Conservation (phyloP, 805 yeast species). For the Yarrowia phangngaensis region DNA sequence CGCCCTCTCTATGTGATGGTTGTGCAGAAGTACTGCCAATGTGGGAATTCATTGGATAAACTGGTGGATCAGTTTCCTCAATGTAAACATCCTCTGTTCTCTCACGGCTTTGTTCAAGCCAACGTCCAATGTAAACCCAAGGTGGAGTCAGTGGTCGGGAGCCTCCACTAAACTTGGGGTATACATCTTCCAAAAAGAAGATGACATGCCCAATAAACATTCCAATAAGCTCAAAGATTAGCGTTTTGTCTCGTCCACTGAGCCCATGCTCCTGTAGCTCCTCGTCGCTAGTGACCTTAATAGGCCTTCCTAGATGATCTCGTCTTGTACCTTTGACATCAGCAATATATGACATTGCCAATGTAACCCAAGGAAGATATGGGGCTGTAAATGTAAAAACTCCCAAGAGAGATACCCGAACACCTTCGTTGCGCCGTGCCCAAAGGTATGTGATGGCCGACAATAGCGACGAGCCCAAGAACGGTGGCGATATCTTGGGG, state of each 20-base stretch:
- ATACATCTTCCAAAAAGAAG: constrained; percentile 43
- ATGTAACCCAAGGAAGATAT: constrained; percentile 44
- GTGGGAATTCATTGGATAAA: neutral
- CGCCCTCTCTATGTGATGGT: constrained; percentile 18
- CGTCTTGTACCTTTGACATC: constrained; percentile 28
- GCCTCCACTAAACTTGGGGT: constrained; percentile 43
- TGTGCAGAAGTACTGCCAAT: constrained; percentile 4
- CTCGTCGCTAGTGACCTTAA: constrained; percentile 25
- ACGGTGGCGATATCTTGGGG: constrained; percentile 35
- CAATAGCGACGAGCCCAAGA: constrained; percentile 43
- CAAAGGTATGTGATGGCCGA: constrained; percentile 45
- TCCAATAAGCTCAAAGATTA: constrained; percentile 38
- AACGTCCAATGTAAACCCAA: constrained; percentile 37
- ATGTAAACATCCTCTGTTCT: constrained; percentile 10
- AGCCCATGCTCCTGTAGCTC: constrained; percentile 31
- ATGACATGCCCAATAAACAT: constrained; percentile 45
- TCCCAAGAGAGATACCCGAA: constrained; percentile 43
- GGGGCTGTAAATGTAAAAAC: constrained; percentile 44
- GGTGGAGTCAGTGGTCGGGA: constrained; percentile 43
- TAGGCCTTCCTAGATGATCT: constrained; percentile 13
- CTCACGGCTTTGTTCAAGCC: constrained; percentile 9
- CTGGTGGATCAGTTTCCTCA: neutral
- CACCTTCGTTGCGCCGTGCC: constrained; percentile 47
- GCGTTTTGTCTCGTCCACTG: constrained; percentile 22
- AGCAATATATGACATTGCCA: constrained; percentile 35